Conservation (phyloP, 108 stramenopile species). For the Seminavis robusta region DNA sequence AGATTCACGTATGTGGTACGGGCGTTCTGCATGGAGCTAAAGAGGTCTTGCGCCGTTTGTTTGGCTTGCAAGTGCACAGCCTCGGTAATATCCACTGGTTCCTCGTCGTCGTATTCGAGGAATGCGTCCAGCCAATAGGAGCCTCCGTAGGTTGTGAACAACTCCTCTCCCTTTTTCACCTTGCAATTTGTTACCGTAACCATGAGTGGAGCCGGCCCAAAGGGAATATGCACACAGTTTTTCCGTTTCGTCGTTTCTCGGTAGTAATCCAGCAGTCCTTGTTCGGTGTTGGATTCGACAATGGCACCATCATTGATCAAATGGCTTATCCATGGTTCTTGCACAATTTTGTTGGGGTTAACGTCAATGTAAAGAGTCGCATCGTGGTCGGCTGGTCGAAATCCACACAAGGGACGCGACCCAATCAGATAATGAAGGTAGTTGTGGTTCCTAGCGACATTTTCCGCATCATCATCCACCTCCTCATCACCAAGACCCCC, state of each 20-base stretch:
- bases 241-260: slow-evolving; percentile 8
- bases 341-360: slow-evolving; percentile 28
- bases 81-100: background rate
- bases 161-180: slow-evolving; percentile 21
- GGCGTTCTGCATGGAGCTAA: slow-evolving; percentile 1
- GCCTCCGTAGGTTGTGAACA: slow-evolving; percentile 24
- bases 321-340: slow-evolving; percentile 24
- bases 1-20: background rate
- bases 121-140: slow-evolving; percentile 15
- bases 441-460: slow-evolving; percentile 18
- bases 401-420: background rate
- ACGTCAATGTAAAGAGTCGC: slow-evolving; percentile 28
- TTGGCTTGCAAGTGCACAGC: slow-evolving; percentile 9
- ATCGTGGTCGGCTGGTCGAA: slow-evolving; percentile 17
- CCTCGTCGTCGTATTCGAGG: background rate
- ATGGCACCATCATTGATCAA: slow-evolving; percentile 45
- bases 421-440: slow-evolving; percentile 25
- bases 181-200: slow-evolving; percentile 17
- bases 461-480: background rate
- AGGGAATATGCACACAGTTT: slow-evolving; percentile 36
- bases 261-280: slow-evolving; percentile 30
- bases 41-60: slow-evolving; percentile 15
- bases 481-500: background rate
- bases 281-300: slow-evolving; percentile 17
- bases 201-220: slow-evolving; percentile 22